Evolutionary conservation across 2,329 filamentous ascomycete species (phyloP).

Genomic region (Colletotrichum sp.): DNA sequence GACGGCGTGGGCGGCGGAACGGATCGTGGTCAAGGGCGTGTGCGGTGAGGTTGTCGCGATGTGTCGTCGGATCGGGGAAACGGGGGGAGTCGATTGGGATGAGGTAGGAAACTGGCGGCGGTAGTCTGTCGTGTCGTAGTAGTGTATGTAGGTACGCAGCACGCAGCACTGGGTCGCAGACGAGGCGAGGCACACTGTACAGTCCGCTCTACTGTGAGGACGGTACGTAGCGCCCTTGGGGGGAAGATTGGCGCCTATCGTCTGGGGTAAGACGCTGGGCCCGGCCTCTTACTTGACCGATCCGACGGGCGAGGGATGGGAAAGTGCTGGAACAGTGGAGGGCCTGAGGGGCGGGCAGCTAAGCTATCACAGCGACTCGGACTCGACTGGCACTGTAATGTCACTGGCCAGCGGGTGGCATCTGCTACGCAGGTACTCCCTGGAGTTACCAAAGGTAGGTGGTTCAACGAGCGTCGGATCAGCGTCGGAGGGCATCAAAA

Average conservation of each 20-base stretch:
- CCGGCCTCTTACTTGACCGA: constrained; percentile 10
- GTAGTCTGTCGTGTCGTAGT: not conserved
- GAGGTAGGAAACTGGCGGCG: constrained; percentile 1
- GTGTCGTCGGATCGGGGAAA: constrained; percentile 13
- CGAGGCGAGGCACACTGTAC: constrained; percentile 16
- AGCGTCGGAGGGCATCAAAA: not conserved
- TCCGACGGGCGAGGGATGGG: not conserved
- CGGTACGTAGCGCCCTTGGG: constrained; percentile 2
- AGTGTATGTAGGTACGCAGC: constrained; percentile 2
- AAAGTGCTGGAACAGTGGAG: not conserved
- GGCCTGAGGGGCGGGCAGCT: not conserved
- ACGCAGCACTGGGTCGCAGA: constrained; percentile 4
- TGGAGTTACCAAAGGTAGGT: not conserved
- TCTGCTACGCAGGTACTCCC: not conserved
- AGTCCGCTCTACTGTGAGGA: constrained; percentile 10
- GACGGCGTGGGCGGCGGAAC: not conserved
- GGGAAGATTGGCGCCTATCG: constrained; percentile 2
- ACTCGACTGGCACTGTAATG: not conserved
- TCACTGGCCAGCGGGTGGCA: not conserved
- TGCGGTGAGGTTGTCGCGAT: constrained; percentile 1
- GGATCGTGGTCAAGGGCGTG: not conserved
- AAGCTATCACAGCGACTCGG: not conserved
- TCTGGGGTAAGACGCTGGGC: constrained; percentile 16
- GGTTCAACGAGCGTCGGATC: not conserved
- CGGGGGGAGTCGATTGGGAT: constrained; percentile 4